Evolutionary conservation across 2,329 filamentous ascomycete species (phyloP).

Genomic region (Neopestalotiopsis clavispora): DNA sequence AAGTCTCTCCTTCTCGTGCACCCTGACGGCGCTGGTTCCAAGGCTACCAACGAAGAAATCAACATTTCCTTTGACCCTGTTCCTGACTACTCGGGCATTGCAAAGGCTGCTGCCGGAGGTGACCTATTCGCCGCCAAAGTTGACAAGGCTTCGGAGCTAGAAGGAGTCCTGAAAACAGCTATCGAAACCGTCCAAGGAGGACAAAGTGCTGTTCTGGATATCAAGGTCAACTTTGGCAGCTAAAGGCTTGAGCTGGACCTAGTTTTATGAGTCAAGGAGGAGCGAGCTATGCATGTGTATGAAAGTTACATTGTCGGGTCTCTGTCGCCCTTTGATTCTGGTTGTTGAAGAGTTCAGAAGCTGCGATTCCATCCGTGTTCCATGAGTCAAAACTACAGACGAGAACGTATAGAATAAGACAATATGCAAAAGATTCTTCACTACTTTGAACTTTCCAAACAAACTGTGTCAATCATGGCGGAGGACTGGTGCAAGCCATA

Average conservation of each 20-base stretch:
- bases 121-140: conserved; percentile 55
- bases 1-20: conserved; percentile 62
- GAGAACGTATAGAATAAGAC: not conserved
- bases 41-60: conserved; percentile 64
- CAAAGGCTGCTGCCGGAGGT: conserved; percentile 62
- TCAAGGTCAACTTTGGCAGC: conserved; percentile 53
- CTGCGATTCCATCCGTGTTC: not conserved
- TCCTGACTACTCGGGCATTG: conserved; percentile 65
- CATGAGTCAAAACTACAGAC: not conserved
- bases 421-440: not conserved
- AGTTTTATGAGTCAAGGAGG: not conserved
- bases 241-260: conserved; percentile 25
- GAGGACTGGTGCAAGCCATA: too few relatives aligned
- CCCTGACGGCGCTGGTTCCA: conserved; percentile 59
- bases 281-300: too few relatives aligned
- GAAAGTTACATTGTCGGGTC: too few relatives aligned
- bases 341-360: not conserved
- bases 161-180: conserved; percentile 52
- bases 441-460: too few relatives aligned
- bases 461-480: too few relatives aligned
- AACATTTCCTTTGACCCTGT: conserved; percentile 64
- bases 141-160: conserved; percentile 50
- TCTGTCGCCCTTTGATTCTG: too few relatives aligned
- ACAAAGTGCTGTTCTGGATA: conserved; percentile 58
- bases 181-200: conserved; percentile 56